Evolutionary conservation across 148 eudicot genomes (phyloP), one percentile per base, ranked within the genome.

Genomic region (Camellia lanceoleosa): DNA sequence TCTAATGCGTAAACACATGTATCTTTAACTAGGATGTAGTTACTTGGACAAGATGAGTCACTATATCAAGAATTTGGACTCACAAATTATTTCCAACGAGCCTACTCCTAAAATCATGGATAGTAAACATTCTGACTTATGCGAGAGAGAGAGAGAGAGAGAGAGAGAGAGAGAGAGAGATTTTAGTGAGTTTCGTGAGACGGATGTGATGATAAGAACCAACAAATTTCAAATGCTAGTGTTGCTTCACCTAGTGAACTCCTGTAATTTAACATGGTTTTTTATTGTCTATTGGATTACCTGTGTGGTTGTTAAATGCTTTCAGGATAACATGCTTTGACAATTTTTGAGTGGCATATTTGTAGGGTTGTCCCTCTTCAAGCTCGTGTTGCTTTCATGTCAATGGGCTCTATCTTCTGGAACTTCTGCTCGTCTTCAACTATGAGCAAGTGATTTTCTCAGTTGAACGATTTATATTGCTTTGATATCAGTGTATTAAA

Each of bases 331-430:
- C 56, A 60, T 59, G 73, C 23, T 51, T 65, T n/a, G 16, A 20
- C 16, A 59, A 41, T 74, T 80, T 73, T 15, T 14, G 7, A 61
- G 41, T 85, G 62, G 38, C 73, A 60, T 81, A 64, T 80, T 77
- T 79, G 67, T 84, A 96, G 98, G 98, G 84, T 83, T 80, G 87
- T 96, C 77, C 99, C 99, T 83, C 98, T 96, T 85, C 98, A 91
- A 79, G 89, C 92, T 38, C 92, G 98, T 19, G 99, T 96, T 79
- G 98, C 92, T 65, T 96, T 96, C 90, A 96, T 96, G 99, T 96
- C 97, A 15, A 73, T 85, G 86, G 93, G 90, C 42, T 96, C 99
- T 72, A 92, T 96, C 86, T 96, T 96, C 80, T 96, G 99, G 99
- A 96, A 93, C 80, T 96, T 90, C 84, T 89, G 88, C 82, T 86